These are phyloP conservation scores for Botrytis cinerea DNA, from an alignment of 2,329 filamentous ascomycete species.

Conservation along the genomic window DNA sequence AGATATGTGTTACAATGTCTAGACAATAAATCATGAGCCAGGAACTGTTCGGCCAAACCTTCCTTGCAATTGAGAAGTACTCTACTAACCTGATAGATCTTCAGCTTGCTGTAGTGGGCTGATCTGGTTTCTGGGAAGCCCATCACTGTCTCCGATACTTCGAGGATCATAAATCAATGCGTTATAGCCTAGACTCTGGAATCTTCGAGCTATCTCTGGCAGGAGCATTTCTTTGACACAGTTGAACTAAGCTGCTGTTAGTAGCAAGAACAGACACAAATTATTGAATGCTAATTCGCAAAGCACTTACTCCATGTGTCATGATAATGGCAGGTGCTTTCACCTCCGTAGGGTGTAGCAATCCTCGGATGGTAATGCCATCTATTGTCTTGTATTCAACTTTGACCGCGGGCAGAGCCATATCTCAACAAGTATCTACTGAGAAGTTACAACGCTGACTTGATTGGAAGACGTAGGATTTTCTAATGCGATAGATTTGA, in stretches of 20 bases:
- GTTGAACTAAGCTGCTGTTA: conserved; percentile 27
- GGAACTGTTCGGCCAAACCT: not conserved
- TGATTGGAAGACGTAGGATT: no score
- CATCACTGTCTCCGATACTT: conserved; percentile 41
- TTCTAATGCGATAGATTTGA: not conserved
- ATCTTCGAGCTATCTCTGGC: conserved; percentile 26
- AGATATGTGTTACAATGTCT: not conserved
- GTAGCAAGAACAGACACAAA: not conserved
- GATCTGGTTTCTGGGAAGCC: conserved; percentile 41
- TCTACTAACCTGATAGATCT: conserved; percentile 31
- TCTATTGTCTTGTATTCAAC: not conserved
- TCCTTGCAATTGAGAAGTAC: not conserved
- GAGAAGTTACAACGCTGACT: not conserved
- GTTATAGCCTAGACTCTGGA: conserved; percentile 40
- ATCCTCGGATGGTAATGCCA: not conserved
- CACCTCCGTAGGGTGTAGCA: not conserved
- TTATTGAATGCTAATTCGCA: not conserved
- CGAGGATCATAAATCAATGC: conserved; percentile 44
- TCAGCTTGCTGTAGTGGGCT: conserved; percentile 39
- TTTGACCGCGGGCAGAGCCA: not conserved
- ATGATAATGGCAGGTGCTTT: not conserved
- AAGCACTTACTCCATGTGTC: not conserved
- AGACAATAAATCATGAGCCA: not conserved
- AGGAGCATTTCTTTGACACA: conserved; percentile 29
- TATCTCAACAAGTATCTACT: not conserved